A percentile compares a stretch with the other conserved stretches of the same genome.
Conservation (phyloP, 2,329 filamentous ascomycete genomes). For the Sordariomycetes sp. region DNA sequence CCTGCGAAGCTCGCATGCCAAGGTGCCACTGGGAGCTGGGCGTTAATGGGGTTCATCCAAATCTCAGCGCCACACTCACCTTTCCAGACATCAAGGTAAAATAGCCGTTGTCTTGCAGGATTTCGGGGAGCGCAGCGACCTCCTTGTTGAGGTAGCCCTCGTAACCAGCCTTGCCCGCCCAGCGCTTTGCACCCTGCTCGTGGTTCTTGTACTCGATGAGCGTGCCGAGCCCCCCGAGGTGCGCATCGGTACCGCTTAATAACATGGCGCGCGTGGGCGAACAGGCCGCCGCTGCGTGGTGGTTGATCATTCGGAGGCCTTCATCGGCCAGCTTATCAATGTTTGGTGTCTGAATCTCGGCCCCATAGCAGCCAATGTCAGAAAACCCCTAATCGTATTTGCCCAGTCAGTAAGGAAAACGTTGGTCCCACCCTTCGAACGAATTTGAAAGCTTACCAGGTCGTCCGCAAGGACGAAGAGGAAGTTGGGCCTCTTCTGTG, state of each 20-base stretch:
- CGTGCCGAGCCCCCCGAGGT: constrained; percentile 49
- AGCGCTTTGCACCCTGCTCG: constrained; percentile 32
- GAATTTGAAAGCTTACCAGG: no score
- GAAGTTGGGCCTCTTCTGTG: constrained; percentile 20
- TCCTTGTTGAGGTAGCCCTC: constrained; percentile 55
- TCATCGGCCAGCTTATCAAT: constrained; percentile 38
- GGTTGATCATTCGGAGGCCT: constrained; percentile 48
- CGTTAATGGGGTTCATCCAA: no score
- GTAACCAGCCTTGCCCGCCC: constrained; percentile 50
- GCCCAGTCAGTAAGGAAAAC: no score
- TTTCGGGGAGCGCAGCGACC: constrained; percentile 48
- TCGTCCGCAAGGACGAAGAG: constrained; percentile 17
- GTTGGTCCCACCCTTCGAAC: no score
- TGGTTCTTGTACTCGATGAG: constrained; percentile 37
- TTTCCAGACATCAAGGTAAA: constrained; percentile 53
- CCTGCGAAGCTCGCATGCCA: no score
- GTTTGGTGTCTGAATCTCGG: constrained; percentile 47
- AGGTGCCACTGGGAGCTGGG: no score
- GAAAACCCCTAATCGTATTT: no score
- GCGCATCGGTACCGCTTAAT: constrained; percentile 47
- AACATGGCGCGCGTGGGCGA: constrained; percentile 58
- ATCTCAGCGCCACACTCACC: constrained; percentile 54
- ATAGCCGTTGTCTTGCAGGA: constrained; percentile 50
- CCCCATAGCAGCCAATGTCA: constrained; percentile 31
- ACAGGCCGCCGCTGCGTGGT: constrained; percentile 56